Evolutionary conservation across 768 basidiomycete genomes (phyloP), one percentile per base, ranked within the genome.

Genomic region (Trametes cingulata): DNA sequence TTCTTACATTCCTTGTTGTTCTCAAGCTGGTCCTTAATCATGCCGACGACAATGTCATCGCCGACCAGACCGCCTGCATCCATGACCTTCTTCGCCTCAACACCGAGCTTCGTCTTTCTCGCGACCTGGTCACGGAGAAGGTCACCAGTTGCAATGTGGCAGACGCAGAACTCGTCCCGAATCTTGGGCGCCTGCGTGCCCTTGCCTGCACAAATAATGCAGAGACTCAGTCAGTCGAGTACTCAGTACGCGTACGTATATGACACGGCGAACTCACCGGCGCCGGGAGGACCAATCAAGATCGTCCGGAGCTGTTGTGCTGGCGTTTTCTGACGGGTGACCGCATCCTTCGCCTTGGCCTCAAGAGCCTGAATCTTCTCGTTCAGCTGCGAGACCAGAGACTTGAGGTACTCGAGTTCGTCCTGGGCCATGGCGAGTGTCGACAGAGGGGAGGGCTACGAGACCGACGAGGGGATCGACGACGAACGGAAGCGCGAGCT

Each of bases 81-180:
- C 91, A 99, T 97, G 72, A 98, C 87, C 75, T 94, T 95, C 83
- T 99, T 98, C 19, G 97, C 97, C 68, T 91, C 84, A 46, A 89
- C 76, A 62, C 97, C 97, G 41, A 99, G 85, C 42, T 84, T 77
- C 4, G 97, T 97, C 78, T 95, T 90, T 72, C 86, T 75, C 36
- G 85, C 71, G 61, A 99, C 94, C 74, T 99, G 94, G 64, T 94
- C 92, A 50, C 97, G 90, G 58, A 99, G 82, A 94, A 99, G 96
- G 79, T 99, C 97, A 19, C 97, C 97, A 29, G 97, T 99, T 24
- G 97, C 96, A 67, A 99, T 80, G 78, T 99, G 97, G 80, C 97
- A 99, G 45, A 99, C 86, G 72, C 94, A 95, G 80, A 91, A 99
- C 70, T 91, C 84, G 63, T 93, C 87, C 52, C 88, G 86, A 78